Base-by-base conservation (phyloP, 345 rosid genomes). In the Linum usitatissimum region DNA sequence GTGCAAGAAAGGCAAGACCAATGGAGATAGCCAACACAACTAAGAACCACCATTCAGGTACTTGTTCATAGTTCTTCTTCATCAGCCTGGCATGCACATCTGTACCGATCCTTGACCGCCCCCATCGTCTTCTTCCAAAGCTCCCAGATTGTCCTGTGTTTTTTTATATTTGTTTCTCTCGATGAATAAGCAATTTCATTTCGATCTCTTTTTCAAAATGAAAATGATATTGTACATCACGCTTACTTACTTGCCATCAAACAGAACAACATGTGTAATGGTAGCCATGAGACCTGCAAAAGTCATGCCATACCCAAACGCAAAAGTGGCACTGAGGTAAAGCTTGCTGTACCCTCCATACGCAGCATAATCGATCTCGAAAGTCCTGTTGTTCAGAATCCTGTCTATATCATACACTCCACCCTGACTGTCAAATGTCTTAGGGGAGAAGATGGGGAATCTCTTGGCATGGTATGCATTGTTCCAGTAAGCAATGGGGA, bases 1-100 rank as follows among this genome's bases (percentile, higher is more conserved):
- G 10, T 3, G 21, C 18, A 55, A 55, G 19, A 55, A 55, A 23
- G 21, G 58, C 18, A 15, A 55, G 58, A 55, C 12, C 58, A 18
- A 55, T 23, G 2, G 19, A 14, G 12, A 55, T 18, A 18, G 20
- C 20, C 18, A 55, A 8, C 12, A 55, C 20, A 18, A 55, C 58
- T n/a, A 15, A 14, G 23, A 55, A 55, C 58, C 58, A 55, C 58
- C 58, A 55, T 55, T 55, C 23, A 55, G 58, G 58, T n/a, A 55
- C 21, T 9, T 14, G 12, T 8, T 55, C 58, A 55, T 55, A 55
- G 38, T 34, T 34, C 58, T 55, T 55, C 58, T 55, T 55, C 58
- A 55, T 55, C 21, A 55, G 21, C 21, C 58, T 55, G 0, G 58
- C 23, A 19, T 55, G 58, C 18, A 55, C 23, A 55, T 55, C 38